Conservation (phyloP, 805 yeast genomes). For the Ascoidea rubescens region DNA sequence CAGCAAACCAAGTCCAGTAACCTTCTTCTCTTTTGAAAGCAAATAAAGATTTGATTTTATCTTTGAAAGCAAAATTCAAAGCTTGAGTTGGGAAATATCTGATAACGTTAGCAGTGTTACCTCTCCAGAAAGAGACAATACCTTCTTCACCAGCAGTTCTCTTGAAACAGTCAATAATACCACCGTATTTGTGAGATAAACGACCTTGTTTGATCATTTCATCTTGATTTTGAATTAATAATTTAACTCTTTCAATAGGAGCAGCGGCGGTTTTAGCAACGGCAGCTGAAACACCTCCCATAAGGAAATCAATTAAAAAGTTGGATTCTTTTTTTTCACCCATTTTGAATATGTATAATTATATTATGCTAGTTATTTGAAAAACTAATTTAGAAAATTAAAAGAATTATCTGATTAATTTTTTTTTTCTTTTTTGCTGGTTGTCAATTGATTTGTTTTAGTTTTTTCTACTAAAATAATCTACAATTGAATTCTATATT, state of each 20-base stretch:
- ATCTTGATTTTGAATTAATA: constrained; percentile 94
- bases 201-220: constrained; percentile 98
- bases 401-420: background rate
- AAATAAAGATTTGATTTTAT: constrained; percentile 87
- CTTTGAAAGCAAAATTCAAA: constrained; percentile 96
- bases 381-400: background rate
- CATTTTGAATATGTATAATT: constrained; percentile 14
- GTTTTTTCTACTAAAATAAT: too few relatives aligned
- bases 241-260: constrained; percentile 94
- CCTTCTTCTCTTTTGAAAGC: constrained; percentile 95
- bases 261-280: constrained; percentile 97
- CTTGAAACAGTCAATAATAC: constrained; percentile 87
- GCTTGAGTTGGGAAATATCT: constrained; percentile 99
- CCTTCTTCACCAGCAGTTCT: constrained; percentile 94
- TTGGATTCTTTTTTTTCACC: constrained; percentile 25
- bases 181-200: constrained; percentile 71
- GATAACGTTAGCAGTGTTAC: constrained; percentile 97
- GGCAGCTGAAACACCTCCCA: constrained; percentile 99
- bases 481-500: too few relatives aligned
- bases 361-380: background rate
- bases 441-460: too few relatives aligned
- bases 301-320: constrained; percentile 59
- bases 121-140: constrained; percentile 92
- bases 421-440: too few relatives aligned
- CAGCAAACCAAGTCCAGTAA: constrained; percentile 89